A percentile compares a stretch with the other conserved stretches of the same genome.
Evolutionary conservation across 306 rosid genomes (phyloP).

Genomic region (Pachyrhizus erosus): DNA sequence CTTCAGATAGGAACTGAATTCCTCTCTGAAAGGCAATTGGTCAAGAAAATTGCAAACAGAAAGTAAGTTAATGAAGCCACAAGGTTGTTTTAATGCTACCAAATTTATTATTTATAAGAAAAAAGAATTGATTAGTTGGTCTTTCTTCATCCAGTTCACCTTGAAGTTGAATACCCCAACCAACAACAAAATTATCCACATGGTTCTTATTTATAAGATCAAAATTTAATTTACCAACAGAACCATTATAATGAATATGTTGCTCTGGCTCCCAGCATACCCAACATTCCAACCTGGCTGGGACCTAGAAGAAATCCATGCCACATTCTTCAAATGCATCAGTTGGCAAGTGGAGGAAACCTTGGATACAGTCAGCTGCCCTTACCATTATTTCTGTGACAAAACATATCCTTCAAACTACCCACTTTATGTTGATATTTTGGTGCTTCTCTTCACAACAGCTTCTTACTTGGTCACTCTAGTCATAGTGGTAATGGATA

Average conservation of each 20-base stretch:
- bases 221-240: slow-evolving; percentile 8
- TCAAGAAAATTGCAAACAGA: slow-evolving; percentile 22
- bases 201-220: slow-evolving; percentile 40
- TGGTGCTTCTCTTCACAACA: slow-evolving; percentile 59
- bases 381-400: slow-evolving; percentile 88
- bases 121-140: slow-evolving; percentile 59
- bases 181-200: slow-evolving; percentile 47
- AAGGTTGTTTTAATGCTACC: slow-evolving; percentile 38
- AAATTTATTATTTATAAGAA: slow-evolving; percentile 12
- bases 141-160: slow-evolving; percentile 65
- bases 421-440: slow-evolving; percentile 60
- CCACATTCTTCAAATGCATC: slow-evolving; percentile 82
- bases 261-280: slow-evolving; percentile 53
- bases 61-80: slow-evolving; percentile 29
- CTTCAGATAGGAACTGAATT: slow-evolving; percentile 46
- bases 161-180: slow-evolving; percentile 63
- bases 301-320: slow-evolving; percentile 50
- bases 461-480: slow-evolving; percentile 73
- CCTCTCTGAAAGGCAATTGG: slow-evolving; percentile 43
- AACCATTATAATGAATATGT: slow-evolving; percentile 52
- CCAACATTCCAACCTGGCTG: slow-evolving; percentile 59
- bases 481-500: slow-evolving; percentile 54
- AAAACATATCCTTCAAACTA: slow-evolving; percentile 71
- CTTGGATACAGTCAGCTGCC: slow-evolving; percentile 72
- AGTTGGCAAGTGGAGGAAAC: slow-evolving; percentile 96